Base-by-base conservation (phyloP, 768 basidiomycete genomes). In the Lentinula guzmanii region DNA sequence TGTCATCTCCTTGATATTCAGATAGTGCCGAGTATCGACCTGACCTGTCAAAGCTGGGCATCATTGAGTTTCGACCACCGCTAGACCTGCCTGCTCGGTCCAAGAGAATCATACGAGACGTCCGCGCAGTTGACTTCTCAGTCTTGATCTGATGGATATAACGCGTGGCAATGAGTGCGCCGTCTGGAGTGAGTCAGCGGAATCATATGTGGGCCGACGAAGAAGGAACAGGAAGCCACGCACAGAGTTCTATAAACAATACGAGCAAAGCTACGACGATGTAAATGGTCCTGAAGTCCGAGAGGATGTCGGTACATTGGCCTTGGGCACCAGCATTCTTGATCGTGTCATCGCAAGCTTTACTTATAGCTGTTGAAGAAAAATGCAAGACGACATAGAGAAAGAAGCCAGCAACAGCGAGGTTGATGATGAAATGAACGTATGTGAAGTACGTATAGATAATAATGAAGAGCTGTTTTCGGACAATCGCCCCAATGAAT, bases 401-500 rank as follows among this genome's bases (percentile, higher is more conserved):
- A 65, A 86, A 75, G 71, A 81, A 86, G 59, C 69, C 69, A 43
- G 81, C 82, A 62, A 82, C 77, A 33, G 71, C 75, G 68, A 86
- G 61, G 68, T 84, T 85, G 75, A 85, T 61, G 65, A 82, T 43
- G 68, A 86, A 79, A 72, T 87, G 83, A 64, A 79, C 63, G 73
- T 84, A 83, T 68, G 85, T 72, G 69, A 82, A 80, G 68, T 82
- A 81, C 9, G 81, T 73, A 66, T 86, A 86, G 52, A 78, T 76
- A 66, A 77, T 78, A 53, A 85, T 76, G 66, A 89, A 85, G 2
- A 75, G 66, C 71, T 84, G 85, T 66, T 87, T 87, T 67, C 82
- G 81, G 43, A 83, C 81, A 58, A 87, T 75, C 0, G 79, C 79
- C n/a, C 87, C 87, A 35, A 86, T 76, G 58, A 89, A 80, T 18